Base-by-base conservation (phyloP, 768 basidiomycete species). In the Flagelloscypha sp. region DNA sequence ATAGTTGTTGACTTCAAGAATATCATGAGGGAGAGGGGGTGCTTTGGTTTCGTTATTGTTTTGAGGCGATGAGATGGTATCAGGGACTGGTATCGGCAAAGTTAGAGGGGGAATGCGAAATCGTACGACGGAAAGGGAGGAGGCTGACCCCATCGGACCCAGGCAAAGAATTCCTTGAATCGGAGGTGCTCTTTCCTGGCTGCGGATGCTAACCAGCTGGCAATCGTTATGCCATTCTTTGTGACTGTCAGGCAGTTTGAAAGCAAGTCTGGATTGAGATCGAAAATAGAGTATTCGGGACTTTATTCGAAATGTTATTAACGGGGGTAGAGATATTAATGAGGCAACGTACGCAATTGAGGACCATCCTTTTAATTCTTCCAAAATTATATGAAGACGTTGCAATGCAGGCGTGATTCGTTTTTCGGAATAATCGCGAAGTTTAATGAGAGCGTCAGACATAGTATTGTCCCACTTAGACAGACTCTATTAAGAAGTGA, bases 301-400 rank as follows among this genome's bases (percentile, higher is more conserved):
- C 85, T 86, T 50, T 16, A 40, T 36, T 44, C 41, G 35, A 41
- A 44, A 37, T 32, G 44, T 45, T 13, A 38, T 38, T 12, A 34
- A 35, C 12, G n/a, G 40, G n/a, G n/a, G 36, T 23, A 25, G 21
- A 9, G 33, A 41, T 37, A 27, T 29, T 23, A 21, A 17, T 25
- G 12, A 38, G 37, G 20, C 24, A 42, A 35, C 30, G 46, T 59
- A 56, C 58, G 86, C 86, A 87, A 52, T 43, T 64, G 59, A 19
- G n/a, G 82, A 70, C 84, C 86, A 90, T 29, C 84, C 87, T 44
- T 71, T 67, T 36, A 86, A 63, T 61, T 90, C 86, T 48, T 84
- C 76, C 44, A 90, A 48, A 10, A 89, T 63, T 27, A 90, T 62
- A 49, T 84, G 74, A 23, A 88, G 55, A 21, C 87, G 74, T 53